Percentiles rank a stretch among this genome's conserved stretches.
phyloP scores from a whole-genome alignment of 2,329 filamentous ascomycete genomes.

The Trichoderma arundinaceum region DNA sequence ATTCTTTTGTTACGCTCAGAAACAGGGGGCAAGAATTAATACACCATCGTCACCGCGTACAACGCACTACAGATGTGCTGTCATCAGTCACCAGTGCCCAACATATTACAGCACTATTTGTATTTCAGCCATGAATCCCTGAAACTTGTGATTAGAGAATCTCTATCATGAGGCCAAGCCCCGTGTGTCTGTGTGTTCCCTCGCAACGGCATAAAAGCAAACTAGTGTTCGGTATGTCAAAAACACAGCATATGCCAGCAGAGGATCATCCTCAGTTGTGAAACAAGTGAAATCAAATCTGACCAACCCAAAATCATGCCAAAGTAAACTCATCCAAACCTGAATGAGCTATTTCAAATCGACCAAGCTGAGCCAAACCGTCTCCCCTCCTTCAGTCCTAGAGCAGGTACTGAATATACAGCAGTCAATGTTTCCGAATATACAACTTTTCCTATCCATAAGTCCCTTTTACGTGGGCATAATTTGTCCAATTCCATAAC shows the following conservation, averaged over 20 bases:
- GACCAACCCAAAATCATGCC: not conserved
- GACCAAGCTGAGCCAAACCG: not conserved
- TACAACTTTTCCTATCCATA: not conserved
- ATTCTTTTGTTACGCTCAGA: too few relatives aligned
- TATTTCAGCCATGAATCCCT: not conserved
- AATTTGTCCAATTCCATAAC: not conserved
- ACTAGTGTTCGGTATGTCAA: too few relatives aligned
- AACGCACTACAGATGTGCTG: not conserved
- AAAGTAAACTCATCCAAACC: not conserved
- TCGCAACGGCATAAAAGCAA: not conserved
- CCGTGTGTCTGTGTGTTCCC: not conserved
- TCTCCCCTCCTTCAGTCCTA: too few relatives aligned
- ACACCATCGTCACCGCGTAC: not conserved
- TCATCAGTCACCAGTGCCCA: not conserved
- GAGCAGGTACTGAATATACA: not conserved
- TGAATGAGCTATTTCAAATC: not conserved
- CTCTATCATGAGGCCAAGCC: not conserved
- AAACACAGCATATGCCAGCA: not conserved
- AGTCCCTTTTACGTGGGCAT: not conserved
- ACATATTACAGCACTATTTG: not conserved
- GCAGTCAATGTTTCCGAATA: not conserved
- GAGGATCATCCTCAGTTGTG: not conserved
- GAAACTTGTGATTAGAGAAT: not conserved
- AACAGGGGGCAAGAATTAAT: not conserved
- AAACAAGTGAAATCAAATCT: not conserved